phyloP scores from a whole-genome alignment of 495 filamentous ascomycete genomes.

The Endocarpon pusillum region DNA sequence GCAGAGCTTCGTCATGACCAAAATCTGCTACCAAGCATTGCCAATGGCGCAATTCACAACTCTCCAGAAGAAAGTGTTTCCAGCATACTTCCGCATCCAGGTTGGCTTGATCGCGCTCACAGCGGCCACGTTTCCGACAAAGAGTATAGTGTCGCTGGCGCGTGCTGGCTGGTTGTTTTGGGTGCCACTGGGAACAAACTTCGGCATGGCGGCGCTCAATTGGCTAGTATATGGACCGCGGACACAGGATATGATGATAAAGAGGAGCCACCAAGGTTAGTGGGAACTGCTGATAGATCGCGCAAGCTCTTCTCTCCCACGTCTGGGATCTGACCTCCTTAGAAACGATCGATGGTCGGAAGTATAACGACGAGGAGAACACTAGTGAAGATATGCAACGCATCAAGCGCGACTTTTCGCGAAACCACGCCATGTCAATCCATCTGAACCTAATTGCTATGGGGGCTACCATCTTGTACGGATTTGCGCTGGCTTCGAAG shows the following conservation, averaged over 20 bases:
- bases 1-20: constrained; percentile 35
- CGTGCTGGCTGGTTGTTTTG: no score
- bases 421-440: constrained; percentile 37
- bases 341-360: no score
- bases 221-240: constrained; percentile 28
- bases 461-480: constrained; percentile 32
- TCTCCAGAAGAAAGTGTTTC: constrained; percentile 36
- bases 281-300: no score
- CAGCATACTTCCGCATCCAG: constrained; percentile 33
- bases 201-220: constrained; percentile 32
- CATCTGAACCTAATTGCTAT: constrained; percentile 36
- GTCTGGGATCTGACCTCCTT: no score
- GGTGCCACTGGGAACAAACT: no score
- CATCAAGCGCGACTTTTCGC: constrained; percentile 28
- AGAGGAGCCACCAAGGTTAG: no score
- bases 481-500: constrained; percentile 24
- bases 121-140: constrained; percentile 26
- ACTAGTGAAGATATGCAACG: no score
- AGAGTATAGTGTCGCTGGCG: constrained; percentile 23
- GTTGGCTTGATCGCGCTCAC: constrained; percentile 25
- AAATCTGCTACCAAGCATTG: constrained; percentile 27
- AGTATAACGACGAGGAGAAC: no score
- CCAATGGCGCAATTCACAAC: constrained; percentile 31
- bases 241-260: constrained; percentile 27
- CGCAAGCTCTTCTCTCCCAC: no score